Percentiles rank a stretch among this genome's conserved stretches.
phyloP scores from a whole-genome alignment of 2,329 filamentous ascomycete species.

The Penicillium sp. region DNA sequence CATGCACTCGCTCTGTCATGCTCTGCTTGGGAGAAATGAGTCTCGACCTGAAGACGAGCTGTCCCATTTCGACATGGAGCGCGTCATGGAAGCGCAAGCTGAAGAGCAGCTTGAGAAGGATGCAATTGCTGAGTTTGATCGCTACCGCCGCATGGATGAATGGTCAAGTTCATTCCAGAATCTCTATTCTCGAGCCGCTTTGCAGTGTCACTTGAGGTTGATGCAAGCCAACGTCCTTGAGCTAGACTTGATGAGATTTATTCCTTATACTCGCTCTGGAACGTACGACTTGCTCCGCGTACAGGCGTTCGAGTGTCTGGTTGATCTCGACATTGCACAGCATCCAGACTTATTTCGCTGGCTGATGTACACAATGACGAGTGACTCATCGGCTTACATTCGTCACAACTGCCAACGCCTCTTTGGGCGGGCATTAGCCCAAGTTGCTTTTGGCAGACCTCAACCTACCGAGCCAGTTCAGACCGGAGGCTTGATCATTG shows the following conservation, averaged over 20 bases:
- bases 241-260: constrained; percentile 50
- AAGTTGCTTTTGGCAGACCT: constrained; percentile 53
- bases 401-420: constrained; percentile 47
- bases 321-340: constrained; percentile 50
- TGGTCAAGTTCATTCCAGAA: constrained; percentile 63
- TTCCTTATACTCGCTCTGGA: constrained; percentile 55
- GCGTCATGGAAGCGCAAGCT: constrained; percentile 45
- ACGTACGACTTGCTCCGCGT: constrained; percentile 57
- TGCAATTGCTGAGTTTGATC: constrained; percentile 56
- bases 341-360: constrained; percentile 50
- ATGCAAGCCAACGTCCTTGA: constrained; percentile 50
- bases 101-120: constrained; percentile 52
- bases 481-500: constrained; percentile 49
- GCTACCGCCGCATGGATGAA: constrained; percentile 59
- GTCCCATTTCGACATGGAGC: constrained; percentile 42
- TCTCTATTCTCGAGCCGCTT: constrained; percentile 55
- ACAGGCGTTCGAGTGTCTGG: constrained; percentile 53
- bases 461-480: constrained; percentile 27
- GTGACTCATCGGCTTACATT: constrained; percentile 54
- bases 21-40: constrained; percentile 44
- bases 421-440: constrained; percentile 52
- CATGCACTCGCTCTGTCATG: constrained; percentile 58
- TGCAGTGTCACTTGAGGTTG: constrained; percentile 54
- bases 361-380: constrained; percentile 51
- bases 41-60: constrained; percentile 35